Percentiles rank a stretch among this genome's conserved stretches.
These are phyloP conservation scores for Ustilago hordei DNA, from an alignment of 1,284 basidiomycete genomes.

Conservation along the genomic window DNA sequence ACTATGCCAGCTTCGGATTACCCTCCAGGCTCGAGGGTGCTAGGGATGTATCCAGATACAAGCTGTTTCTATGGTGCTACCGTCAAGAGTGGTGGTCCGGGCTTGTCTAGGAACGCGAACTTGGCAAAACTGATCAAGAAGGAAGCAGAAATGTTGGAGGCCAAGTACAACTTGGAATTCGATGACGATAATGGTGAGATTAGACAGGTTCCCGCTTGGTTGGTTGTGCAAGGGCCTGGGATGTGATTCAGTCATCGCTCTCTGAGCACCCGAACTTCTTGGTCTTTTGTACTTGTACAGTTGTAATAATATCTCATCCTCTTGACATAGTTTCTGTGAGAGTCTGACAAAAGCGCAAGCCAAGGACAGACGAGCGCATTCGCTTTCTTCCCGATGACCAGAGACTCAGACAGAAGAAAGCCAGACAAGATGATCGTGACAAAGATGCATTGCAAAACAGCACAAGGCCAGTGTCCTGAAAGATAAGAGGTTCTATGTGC, in stretches of 20 bases:
- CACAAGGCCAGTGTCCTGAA: background rate
- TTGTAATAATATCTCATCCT: conserved; percentile 21
- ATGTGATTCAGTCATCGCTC: conserved; percentile 8
- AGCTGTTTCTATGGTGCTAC: conserved; percentile 68
- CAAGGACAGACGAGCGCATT: background rate
- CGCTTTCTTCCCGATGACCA: background rate
- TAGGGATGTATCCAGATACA: conserved; percentile 69
- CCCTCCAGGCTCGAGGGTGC: conserved; percentile 55
- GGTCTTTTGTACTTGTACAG: conserved; percentile 29
- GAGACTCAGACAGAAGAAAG: background rate
- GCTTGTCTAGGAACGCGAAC: conserved; percentile 39
- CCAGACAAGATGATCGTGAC: background rate
- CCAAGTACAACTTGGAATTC: conserved; percentile 66
- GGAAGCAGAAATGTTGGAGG: conserved; percentile 58
- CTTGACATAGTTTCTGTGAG: too few species aligned
- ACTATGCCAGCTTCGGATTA: conserved; percentile 65
- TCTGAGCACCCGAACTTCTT: background rate
- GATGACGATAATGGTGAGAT: conserved; percentile 67
- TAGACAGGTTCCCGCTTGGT: conserved; percentile 63
- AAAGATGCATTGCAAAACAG: conserved; percentile 10
- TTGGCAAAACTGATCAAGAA: conserved; percentile 47
- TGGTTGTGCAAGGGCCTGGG: conserved; percentile 64
- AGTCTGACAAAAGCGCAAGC: too few species aligned
- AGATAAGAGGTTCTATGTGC: background rate
- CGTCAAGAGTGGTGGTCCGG: conserved; percentile 65